These are phyloP conservation scores for Aspergillus floridensis DNA, from an alignment of 2,329 filamentous ascomycete genomes.

Conservation along the genomic window DNA sequence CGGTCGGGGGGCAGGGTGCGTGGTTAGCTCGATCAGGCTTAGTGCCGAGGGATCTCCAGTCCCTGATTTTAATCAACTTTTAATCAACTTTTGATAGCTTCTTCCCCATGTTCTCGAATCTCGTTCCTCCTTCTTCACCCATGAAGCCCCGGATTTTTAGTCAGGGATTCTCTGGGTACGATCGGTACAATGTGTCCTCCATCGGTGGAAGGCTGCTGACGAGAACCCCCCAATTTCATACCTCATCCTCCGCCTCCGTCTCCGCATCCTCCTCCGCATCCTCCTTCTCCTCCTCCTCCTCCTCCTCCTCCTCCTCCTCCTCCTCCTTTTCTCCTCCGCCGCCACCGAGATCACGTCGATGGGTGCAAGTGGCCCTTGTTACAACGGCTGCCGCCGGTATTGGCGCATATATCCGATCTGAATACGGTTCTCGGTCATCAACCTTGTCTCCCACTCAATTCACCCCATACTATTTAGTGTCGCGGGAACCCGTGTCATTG, in stretches of 20 bases:
- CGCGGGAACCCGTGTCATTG: conserved; percentile 45
- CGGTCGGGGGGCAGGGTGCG: not conserved
- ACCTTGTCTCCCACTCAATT: conserved; percentile 40
- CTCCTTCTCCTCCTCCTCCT: conserved; percentile 16
- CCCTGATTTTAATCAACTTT: not conserved
- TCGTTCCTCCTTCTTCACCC: not conserved
- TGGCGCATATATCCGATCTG: conserved; percentile 36
- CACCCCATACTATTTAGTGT: conserved; percentile 42
- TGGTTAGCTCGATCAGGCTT: conserved; percentile 12
- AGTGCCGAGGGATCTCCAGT: conserved; percentile 9
- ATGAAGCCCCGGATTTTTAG: conserved; percentile 21
- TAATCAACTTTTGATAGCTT: not conserved
- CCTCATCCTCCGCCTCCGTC: conserved; percentile 21
- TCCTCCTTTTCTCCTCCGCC: conserved; percentile 12
- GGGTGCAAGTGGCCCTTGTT: conserved; percentile 35
- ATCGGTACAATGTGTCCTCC: conserved; percentile 19
- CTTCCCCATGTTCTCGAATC: not conserved
- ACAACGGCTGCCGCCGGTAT: conserved; percentile 36
- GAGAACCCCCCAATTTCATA: conserved; percentile 22
- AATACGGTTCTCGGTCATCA: conserved; percentile 22
- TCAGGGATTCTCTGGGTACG: conserved; percentile 17
- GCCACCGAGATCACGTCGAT: conserved; percentile 27
- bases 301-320: conserved; percentile 8
- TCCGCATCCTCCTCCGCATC: conserved; percentile 17
- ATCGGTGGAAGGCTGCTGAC: conserved; percentile 11